Percentiles rank a stretch among this genome's conserved stretches.
Conservation (phyloP, 2,329 filamentous ascomycete genomes). For the Helicocarpus griseus region DNA sequence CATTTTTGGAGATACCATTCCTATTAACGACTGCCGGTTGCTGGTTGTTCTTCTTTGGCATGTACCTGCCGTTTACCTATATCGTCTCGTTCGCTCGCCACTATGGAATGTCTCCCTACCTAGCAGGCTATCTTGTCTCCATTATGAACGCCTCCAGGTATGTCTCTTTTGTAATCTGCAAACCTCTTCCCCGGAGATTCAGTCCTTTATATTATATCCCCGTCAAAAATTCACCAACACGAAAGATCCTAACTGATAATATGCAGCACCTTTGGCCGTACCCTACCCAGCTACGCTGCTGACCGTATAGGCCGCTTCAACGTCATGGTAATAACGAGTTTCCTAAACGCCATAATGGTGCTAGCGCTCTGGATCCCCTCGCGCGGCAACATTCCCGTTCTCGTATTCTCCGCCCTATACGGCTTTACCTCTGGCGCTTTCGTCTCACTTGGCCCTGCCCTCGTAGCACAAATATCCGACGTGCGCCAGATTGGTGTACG, state of each 20-base stretch:
- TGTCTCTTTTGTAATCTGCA: conserved; percentile 1
- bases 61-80: conserved; percentile 50
- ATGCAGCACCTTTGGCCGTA: conserved; percentile 43
- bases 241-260: background rate
- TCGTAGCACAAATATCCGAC: conserved; percentile 62
- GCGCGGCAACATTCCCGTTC: conserved; percentile 45
- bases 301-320: conserved; percentile 48
- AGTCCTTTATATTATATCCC: background rate
- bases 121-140: conserved; percentile 45
- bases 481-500: conserved; percentile 60
- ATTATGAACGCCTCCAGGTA: conserved; percentile 44
- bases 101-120: conserved; percentile 38
- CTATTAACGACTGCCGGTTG: conserved; percentile 34
- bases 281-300: conserved; percentile 44
- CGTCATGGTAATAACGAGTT: conserved; percentile 42
- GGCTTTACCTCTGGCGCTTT: conserved; percentile 61
- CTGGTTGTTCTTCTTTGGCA: conserved; percentile 51
- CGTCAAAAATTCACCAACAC: background rate
- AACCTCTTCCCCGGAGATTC: background rate
- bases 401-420: conserved; percentile 58
- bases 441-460: conserved; percentile 51
- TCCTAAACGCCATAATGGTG: conserved; percentile 36
- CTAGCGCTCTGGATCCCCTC: conserved; percentile 49
- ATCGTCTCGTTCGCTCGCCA: conserved; percentile 37
- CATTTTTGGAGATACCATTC: conserved; percentile 40